Evolutionary conservation across 306 rosid genomes (phyloP).

Genomic region (Cicer bijugum): DNA sequence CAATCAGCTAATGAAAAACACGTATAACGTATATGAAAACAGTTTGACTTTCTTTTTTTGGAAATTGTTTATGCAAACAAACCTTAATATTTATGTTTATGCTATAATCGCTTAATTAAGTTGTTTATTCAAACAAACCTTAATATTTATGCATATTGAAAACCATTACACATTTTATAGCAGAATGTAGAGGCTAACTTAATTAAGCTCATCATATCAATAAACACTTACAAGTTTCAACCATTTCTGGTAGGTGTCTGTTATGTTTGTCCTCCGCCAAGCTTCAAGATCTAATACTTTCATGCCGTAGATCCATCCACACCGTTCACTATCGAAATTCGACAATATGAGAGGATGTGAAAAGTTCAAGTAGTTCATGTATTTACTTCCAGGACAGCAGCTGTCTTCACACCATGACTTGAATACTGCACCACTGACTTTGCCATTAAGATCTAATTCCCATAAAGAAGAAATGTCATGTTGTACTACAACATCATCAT

Average conservation of each 20-base stretch:
- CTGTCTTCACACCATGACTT: conserved; percentile 66
- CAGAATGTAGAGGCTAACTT: conserved; percentile 27
- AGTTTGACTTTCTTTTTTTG: too few relatives aligned
- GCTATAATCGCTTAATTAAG: too few relatives aligned
- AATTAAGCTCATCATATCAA: not conserved
- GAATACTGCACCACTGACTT: conserved; percentile 81
- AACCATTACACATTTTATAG: conserved; percentile 3
- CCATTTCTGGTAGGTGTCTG: conserved; percentile 74
- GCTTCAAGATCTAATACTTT: conserved; percentile 81
- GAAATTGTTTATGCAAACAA: too few relatives aligned
- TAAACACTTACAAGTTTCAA: conserved; percentile 67
- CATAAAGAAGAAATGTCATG: conserved; percentile 80
- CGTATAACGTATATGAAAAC: too few relatives aligned
- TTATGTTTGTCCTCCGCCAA: conserved; percentile 81
- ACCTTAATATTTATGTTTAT: too few relatives aligned
- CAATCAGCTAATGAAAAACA: too few relatives aligned
- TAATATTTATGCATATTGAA: conserved; percentile 13
- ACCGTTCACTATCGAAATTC: conserved; percentile 56
- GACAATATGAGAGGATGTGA: conserved; percentile 76
- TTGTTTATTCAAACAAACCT: too few relatives aligned
- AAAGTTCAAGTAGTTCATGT: conserved; percentile 74
- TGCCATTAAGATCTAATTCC: conserved; percentile 81
- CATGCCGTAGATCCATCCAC: conserved; percentile 82
- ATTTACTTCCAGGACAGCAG: conserved; percentile 75
- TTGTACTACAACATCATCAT: conserved; percentile 88